Percentiles rank a stretch among this genome's conserved stretches.
phyloP scores from a whole-genome alignment of 352 stramenopile species.

The Phytophthora cajani region DNA sequence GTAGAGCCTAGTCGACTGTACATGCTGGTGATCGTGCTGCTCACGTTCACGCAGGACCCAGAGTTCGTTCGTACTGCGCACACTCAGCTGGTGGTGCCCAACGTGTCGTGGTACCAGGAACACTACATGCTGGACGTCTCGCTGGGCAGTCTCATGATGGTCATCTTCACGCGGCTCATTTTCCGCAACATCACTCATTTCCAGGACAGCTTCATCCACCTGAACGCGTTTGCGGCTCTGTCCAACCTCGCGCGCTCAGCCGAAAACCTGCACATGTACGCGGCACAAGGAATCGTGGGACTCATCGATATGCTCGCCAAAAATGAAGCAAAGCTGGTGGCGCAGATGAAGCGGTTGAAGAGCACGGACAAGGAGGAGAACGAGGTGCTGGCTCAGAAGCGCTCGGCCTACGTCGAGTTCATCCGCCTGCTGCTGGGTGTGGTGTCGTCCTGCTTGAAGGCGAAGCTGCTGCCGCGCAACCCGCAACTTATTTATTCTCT shows the following conservation, averaged over 20 bases:
- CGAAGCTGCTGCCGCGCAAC: slow-evolving; percentile 70
- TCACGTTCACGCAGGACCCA: slow-evolving; percentile 71
- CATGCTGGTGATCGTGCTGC: slow-evolving; percentile 73
- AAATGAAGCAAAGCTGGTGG: slow-evolving; percentile 69
- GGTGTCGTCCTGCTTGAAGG: slow-evolving; percentile 71
- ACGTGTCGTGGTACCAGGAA: slow-evolving; percentile 80
- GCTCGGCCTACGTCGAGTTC: slow-evolving; percentile 78
- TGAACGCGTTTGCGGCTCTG: slow-evolving; percentile 75
- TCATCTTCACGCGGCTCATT: slow-evolving; percentile 81
- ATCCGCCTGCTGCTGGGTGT: slow-evolving; percentile 73
- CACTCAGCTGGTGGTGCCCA: slow-evolving; percentile 60
- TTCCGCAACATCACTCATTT: slow-evolving; percentile 84
- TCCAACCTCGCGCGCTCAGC: slow-evolving; percentile 79
- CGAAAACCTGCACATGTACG: slow-evolving; percentile 77
- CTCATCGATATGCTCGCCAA: slow-evolving; percentile 80
- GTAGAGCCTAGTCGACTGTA: slow-evolving; percentile 74
- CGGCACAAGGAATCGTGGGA: slow-evolving; percentile 71
- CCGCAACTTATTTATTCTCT: slow-evolving; percentile 90
- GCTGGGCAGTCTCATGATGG: slow-evolving; percentile 74
- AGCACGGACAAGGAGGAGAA: slow-evolving; percentile 40
- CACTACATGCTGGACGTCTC: slow-evolving; percentile 82
- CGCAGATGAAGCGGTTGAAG: slow-evolving; percentile 51
- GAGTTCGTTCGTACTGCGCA: slow-evolving; percentile 72
- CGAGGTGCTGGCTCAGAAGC: slow-evolving; percentile 61
- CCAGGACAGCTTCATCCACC: slow-evolving; percentile 81